Conservation (phyloP, 2,329 filamentous ascomycete species). For the Ascochyta fabae region DNA sequence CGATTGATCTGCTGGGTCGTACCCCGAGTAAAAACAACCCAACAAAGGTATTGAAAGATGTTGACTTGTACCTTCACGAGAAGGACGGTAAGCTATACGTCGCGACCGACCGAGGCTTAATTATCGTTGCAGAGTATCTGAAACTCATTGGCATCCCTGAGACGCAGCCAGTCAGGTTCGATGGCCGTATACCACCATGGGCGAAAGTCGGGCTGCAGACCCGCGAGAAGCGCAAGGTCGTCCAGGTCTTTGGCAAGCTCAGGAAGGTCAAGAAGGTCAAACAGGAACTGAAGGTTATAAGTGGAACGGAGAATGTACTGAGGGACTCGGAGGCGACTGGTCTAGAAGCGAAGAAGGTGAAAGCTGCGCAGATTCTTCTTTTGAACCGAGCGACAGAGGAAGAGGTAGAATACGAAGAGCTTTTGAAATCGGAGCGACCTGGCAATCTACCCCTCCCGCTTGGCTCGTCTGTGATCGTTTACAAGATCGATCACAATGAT, state of each 20-base stretch:
- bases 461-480: conserved; percentile 1
- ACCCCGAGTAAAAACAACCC: neutral
- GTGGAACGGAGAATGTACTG: too few species aligned
- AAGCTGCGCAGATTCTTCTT: too few species aligned
- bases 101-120: conserved; percentile 23
- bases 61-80: conserved; percentile 25
- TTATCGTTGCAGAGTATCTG: conserved; percentile 23
- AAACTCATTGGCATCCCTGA: conserved; percentile 22
- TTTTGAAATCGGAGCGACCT: neutral
- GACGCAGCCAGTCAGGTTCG: conserved; percentile 25
- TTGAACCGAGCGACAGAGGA: neutral
- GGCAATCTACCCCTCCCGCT: neutral
- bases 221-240: conserved; percentile 1
- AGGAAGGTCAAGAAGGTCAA: neutral
- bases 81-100: conserved; percentile 21
- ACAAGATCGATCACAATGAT: conserved; percentile 1
- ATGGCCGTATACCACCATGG: conserved; percentile 26
- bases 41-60: conserved; percentile 15
- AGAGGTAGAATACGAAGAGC: neutral
- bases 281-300: neutral
- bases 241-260: neutral
- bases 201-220: conserved; percentile 4
- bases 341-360: too few species aligned
- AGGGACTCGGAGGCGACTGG: neutral
- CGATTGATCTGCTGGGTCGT: conserved; percentile 18